Evolutionary conservation across 1,139 yeast genomes (phyloP).

Genomic region (Pichia sp.): DNA sequence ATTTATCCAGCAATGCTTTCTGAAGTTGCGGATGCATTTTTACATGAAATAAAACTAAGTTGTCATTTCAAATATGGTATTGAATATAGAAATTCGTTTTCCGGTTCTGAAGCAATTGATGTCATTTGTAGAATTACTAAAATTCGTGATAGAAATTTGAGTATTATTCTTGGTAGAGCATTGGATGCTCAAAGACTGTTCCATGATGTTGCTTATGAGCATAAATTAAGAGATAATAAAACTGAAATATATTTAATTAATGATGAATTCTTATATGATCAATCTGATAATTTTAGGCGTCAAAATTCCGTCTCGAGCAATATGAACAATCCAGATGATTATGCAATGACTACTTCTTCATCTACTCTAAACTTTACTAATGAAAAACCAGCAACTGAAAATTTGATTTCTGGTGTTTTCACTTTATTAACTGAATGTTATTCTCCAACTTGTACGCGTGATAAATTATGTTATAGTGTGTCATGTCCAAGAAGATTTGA

Average conservation of each 20-base stretch:
- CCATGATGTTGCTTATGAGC: slow-evolving; percentile 95
- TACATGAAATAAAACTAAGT: slow-evolving; percentile 63
- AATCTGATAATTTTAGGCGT: slow-evolving; percentile 18
- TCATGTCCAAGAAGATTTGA: slow-evolving; percentile 97
- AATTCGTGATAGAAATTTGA: slow-evolving; percentile 87
- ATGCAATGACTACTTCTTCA: slow-evolving; percentile 15
- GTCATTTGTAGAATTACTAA: slow-evolving; percentile 76
- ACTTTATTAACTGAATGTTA: slow-evolving; percentile 90
- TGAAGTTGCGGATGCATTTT: slow-evolving; percentile 73
- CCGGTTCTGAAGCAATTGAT: slow-evolving; percentile 93
- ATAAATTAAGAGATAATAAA: slow-evolving; percentile 78
- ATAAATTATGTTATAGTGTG: slow-evolving; percentile 82
- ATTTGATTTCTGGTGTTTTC: slow-evolving; percentile 82
- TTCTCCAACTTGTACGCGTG: slow-evolving; percentile 92
- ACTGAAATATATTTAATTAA: slow-evolving; percentile 86
- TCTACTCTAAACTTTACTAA: slow-evolving; percentile 14
- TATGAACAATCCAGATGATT: slow-evolving; percentile 20
- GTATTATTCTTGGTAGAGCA: slow-evolving; percentile 82
- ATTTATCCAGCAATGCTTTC: slow-evolving; percentile 90
- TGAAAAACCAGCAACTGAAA: slow-evolving; percentile 11
- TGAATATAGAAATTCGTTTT: slow-evolving; percentile 88
- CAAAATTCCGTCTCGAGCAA: slow-evolving; percentile 26
- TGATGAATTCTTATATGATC: slow-evolving; percentile 37
- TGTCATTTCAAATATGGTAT: slow-evolving; percentile 91
- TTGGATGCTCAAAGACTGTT: slow-evolving; percentile 91